Evolutionary conservation across 495 filamentous ascomycete species (phyloP), one percentile per base, ranked within the genome.

Genomic region (Aspergillus saccharolyticus): DNA sequence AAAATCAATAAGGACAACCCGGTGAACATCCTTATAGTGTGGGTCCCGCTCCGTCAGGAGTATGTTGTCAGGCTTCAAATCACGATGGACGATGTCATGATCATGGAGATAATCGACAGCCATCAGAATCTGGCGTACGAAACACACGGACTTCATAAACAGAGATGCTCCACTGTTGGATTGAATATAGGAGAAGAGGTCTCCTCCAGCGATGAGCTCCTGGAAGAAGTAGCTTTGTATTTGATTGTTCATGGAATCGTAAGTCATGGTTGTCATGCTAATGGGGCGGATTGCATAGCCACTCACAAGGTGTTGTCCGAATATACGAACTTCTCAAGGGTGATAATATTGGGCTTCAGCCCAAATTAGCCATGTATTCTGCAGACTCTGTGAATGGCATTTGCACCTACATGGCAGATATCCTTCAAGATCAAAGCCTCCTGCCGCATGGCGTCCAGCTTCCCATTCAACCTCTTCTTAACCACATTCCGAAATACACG

Each of bases 1-100:
- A 68, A 94, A 88, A 63, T 94, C 89, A 0, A 86, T 85, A 20
- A 94, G 72, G 0, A 91, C 78, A 18, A 91, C 73, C 22, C 89
- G 70, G n/a, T n/a, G n/a, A n/a, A 42, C 79, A 69, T 2, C 72
- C 71, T 30, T 71, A 60, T 28, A n/a, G n/a, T n/a, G n/a, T n/a
- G n/a, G n/a, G n/a, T 66, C 69, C 8, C 80, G 74, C 1, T 75
- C 70, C 9, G 82, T 80, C 71, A 87, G 78, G 12, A 89, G 74
- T 8, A 88, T 78, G 48, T 88, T 89, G 39, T 88, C 86, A 0
- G 84, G 86, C 63, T 89, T 89, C n/a, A 89, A 67, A 58, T 89
- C 86, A 25, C 86, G 70, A 63, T 89, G 86, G 9, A 81, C 83
- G 42, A 88, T 81, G 4, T 72, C 63, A 6, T 70, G 67, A 10